phyloP scores from a whole-genome alignment of 108 stramenopile species.

The Pseudonitzschia pungens region DNA sequence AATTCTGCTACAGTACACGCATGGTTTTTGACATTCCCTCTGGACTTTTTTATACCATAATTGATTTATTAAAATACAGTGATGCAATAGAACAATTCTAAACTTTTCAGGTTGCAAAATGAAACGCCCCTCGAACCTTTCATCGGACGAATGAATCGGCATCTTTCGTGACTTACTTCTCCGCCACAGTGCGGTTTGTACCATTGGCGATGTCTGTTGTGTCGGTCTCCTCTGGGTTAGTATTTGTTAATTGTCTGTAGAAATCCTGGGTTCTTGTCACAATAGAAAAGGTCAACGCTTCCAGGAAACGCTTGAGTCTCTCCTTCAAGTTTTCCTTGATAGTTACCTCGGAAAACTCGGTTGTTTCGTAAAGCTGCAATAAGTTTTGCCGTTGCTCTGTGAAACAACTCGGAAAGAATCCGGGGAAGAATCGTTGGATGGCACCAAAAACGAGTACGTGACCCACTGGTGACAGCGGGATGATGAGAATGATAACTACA shows the following conservation, averaged over 20 bases:
- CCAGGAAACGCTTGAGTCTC: slow-evolving; percentile 20
- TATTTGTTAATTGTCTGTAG: slow-evolving; percentile 14
- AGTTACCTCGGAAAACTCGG: slow-evolving; percentile 81
- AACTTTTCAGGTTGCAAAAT: background rate
- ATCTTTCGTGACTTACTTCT: background rate
- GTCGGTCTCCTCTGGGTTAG: slow-evolving; percentile 8
- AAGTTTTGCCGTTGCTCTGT: slow-evolving; percentile 96
- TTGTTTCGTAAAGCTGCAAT: slow-evolving; percentile 80
- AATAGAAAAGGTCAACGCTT: slow-evolving; percentile 36
- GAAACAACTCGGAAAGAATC: slow-evolving; percentile 97
- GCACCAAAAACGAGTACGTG: slow-evolving; percentile 96
- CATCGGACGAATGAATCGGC: background rate
- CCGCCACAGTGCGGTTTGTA: background rate
- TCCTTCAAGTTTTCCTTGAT: slow-evolving; percentile 68
- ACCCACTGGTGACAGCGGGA: slow-evolving; percentile 96
- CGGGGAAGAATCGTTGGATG: slow-evolving; percentile 96
- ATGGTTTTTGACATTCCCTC: too few species aligned
- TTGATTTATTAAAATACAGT: background rate
- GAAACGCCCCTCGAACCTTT: background rate
- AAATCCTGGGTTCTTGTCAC: slow-evolving; percentile 26
- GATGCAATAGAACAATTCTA: background rate
- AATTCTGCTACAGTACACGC: too few species aligned
- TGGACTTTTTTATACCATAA: too few species aligned
- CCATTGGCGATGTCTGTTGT: background rate
- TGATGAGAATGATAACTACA: slow-evolving; percentile 91